Base-by-base conservation (phyloP, 1,139 yeast genomes). In the Wickerhamomyces sp. region DNA sequence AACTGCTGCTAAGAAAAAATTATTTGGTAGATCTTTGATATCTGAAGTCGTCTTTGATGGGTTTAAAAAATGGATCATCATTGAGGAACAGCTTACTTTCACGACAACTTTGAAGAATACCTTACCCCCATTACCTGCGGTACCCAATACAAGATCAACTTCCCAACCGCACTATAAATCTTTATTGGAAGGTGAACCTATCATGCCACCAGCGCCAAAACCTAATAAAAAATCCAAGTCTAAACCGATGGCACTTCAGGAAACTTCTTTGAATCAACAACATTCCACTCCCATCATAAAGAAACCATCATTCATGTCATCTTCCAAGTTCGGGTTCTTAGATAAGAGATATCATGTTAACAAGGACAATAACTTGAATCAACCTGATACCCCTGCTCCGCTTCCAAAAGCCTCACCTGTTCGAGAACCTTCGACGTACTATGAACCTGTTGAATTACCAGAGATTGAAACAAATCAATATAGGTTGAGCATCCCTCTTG, bases 11-110 rank as follows among this genome's bases (percentile, higher is more conserved):
- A 78, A 82, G 55, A 85, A 85, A 62, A 75, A 76, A 32, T 64
- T 82, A 2, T 89, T 89, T 69, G 96, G 96, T 7, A 75, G 94
- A 49, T 81, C 95, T 0, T 71, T 88, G 45, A 87, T 89, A 7
- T 76, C 84, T 6, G 91, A 84, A 54, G 83, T 86, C 47, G 74
- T 72, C 26, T 67, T 81, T 51, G 82, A 80, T 62, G 91, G 90
- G 0, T 85, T 85, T 53, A 86, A 86, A 56, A 85, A 88, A 61
- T 88, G 95, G 95, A 76, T 87, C 29, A 78, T 87, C 13, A 74
- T 88, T 9, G 87, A 90, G 51, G 96, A 88, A 58, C 77, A 76
- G 50, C 76, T 78, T 40, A 67, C 79, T 5, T 76, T 76, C 27
- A 51, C 50, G 37, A 55, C 42, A 40, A 53, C 44, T 36, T 18